Evolutionary conservation across 2,329 filamentous ascomycete genomes (phyloP).

Genomic region (Teratosphaeriaceae sp.): DNA sequence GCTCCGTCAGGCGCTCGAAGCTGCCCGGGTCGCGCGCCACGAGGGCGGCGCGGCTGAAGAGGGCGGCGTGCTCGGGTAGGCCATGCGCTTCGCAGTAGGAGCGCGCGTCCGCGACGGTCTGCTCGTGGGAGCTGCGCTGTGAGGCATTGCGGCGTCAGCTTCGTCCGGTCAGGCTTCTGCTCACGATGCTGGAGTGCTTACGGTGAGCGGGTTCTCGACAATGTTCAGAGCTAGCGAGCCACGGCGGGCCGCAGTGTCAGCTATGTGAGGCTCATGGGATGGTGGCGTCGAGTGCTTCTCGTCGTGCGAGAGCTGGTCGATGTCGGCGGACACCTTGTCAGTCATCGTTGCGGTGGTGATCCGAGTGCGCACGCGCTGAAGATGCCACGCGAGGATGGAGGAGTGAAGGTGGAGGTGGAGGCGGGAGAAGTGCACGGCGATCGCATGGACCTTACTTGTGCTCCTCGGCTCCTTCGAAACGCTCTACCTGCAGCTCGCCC

Average conservation of each 20-base stretch:
- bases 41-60: conserved; percentile 36
- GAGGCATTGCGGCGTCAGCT: conserved; percentile 9
- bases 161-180: neutral
- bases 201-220: conserved; percentile 41
- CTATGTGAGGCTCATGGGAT: neutral
- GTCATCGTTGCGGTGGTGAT: conserved; percentile 1
- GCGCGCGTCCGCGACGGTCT: conserved; percentile 29
- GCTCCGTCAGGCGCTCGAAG: conserved; percentile 37
- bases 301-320: conserved; percentile 10
- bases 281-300: conserved; percentile 8
- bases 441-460: too few relatives aligned
- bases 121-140: conserved; percentile 28
- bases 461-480: too few relatives aligned
- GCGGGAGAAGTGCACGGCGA: too few relatives aligned
- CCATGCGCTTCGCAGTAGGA: conserved; percentile 27
- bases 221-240: conserved; percentile 41
- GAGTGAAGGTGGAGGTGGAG: too few relatives aligned
- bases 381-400: too few relatives aligned
- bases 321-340: conserved; percentile 8
- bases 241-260: conserved; percentile 24
- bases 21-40: conserved; percentile 43
- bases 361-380: too few relatives aligned
- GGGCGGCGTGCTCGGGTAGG: conserved; percentile 32
- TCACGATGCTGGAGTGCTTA: conserved; percentile 19
- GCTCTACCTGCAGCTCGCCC: too few relatives aligned